Evolutionary conservation across 2,329 filamentous ascomycete genomes (phyloP).

Genomic region (Aspergillus unguis): DNA sequence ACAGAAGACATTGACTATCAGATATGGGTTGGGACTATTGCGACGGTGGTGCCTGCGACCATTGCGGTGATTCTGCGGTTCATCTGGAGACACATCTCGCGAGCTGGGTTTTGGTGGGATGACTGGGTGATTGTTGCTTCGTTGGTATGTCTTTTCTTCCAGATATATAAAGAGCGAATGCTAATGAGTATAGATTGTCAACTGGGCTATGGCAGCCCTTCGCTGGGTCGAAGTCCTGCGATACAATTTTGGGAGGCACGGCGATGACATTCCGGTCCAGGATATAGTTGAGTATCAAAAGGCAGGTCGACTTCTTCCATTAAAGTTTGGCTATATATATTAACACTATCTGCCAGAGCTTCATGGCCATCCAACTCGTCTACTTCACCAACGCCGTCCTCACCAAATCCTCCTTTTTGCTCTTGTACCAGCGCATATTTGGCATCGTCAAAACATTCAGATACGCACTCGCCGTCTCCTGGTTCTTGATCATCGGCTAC

Average conservation of each 20-base stretch:
- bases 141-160: slow-evolving; percentile 16
- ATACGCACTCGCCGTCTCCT: slow-evolving; percentile 18
- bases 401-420: slow-evolving; percentile 25
- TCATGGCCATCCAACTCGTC: slow-evolving; percentile 23
- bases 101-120: slow-evolving; percentile 28
- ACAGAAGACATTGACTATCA: slow-evolving; percentile 18
- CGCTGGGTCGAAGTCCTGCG: slow-evolving; percentile 19
- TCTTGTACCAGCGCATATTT: slow-evolving; percentile 31
- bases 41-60: slow-evolving; percentile 25
- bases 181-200: slow-evolving; percentile 16
- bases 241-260: slow-evolving; percentile 19
- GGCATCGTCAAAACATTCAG: slow-evolving; percentile 24
- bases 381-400: slow-evolving; percentile 25
- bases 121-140: slow-evolving; percentile 26
- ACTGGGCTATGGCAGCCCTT: slow-evolving; percentile 23
- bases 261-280: slow-evolving; percentile 10
- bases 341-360: slow-evolving; percentile 16
- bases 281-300: slow-evolving; percentile 19
- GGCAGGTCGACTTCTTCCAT: slow-evolving; percentile 10
- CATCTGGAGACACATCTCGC: slow-evolving; percentile 18
- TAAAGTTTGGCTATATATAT: neutral
- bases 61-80: slow-evolving; percentile 23
- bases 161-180: neutral
- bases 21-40: slow-evolving; percentile 25
- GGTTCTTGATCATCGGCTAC: slow-evolving; percentile 18